These are phyloP conservation scores for Glonium stellatum DNA, from an alignment of 495 filamentous ascomycete species.

Conservation along the genomic window DNA sequence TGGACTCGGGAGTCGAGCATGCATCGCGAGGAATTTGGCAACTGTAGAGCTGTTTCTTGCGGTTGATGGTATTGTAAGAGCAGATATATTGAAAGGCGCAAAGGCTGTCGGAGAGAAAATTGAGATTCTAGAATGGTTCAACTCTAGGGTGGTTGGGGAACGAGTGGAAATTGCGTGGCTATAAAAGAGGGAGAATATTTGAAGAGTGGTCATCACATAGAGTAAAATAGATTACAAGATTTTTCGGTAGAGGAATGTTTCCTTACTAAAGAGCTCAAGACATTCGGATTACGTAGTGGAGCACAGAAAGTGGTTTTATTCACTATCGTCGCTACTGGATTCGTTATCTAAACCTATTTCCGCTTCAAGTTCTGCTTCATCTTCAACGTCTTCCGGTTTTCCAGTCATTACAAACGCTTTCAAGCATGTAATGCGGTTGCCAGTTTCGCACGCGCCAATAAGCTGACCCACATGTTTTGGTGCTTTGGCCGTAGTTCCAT, in stretches of 20 bases:
- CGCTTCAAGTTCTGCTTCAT: slow-evolving; percentile 31
- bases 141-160: slow-evolving; percentile 33
- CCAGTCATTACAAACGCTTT: slow-evolving; percentile 75
- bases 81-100: slow-evolving; percentile 40
- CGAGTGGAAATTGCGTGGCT: slow-evolving; percentile 22
- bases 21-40: slow-evolving; percentile 47
- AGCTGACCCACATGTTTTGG: slow-evolving; percentile 59
- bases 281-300: too few species aligned
- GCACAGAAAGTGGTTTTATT: too few species aligned
- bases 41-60: slow-evolving; percentile 29
- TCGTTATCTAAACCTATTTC: too few species aligned
- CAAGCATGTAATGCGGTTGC: slow-evolving; percentile 84
- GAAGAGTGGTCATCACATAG: too few species aligned
- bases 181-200: too few species aligned
- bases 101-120: slow-evolving; percentile 35
- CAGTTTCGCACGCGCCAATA: slow-evolving; percentile 73
- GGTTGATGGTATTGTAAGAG: slow-evolving; percentile 33
- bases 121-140: slow-evolving; percentile 48
- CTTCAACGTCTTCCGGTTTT: slow-evolving; percentile 44
- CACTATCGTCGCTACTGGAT: too few species aligned
- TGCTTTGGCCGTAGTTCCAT: not conserved
- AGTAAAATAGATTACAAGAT: too few species aligned
- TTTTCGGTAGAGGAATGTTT: too few species aligned
- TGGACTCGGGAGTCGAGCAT: slow-evolving; percentile 43
- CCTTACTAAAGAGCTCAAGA: too few species aligned